A percentile compares a stretch with the other conserved stretches of the same genome.
phyloP scores from a whole-genome alignment of 2,329 filamentous ascomycete genomes.

The Colletotrichum somersetense region DNA sequence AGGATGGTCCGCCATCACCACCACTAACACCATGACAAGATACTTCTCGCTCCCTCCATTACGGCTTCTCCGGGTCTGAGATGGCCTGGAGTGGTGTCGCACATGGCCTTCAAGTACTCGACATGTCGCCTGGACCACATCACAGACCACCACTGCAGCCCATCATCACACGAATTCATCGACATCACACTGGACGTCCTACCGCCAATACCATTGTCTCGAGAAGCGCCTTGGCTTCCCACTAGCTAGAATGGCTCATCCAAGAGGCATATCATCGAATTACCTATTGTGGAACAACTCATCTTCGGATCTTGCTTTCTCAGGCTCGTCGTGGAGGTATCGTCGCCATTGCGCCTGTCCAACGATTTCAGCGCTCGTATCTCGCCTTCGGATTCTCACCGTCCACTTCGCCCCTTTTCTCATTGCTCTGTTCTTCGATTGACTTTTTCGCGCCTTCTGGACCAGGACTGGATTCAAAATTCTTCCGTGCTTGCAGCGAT shows the following conservation, averaged over 20 bases:
- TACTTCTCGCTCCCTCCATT: constrained; percentile 12
- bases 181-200: not conserved
- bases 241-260: not conserved
- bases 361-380: not conserved
- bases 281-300: too few relatives aligned
- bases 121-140: constrained; percentile 17
- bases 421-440: not conserved
- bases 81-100: constrained; percentile 2
- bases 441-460: not conserved
- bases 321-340: not conserved
- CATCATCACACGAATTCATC: constrained; percentile 1
- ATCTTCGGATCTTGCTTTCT: not conserved
- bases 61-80: constrained; percentile 27
- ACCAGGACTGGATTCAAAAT: not conserved
- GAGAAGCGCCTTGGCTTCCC: constrained; percentile 6
- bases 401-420: not conserved
- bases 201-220: not conserved
- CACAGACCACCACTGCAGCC: constrained; percentile 9
- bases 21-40: not conserved
- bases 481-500: not conserved
- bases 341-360: not conserved
- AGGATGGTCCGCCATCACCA: constrained; percentile 3
- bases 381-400: constrained; percentile 20
- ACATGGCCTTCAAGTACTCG: constrained; percentile 7
- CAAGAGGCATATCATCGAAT: not conserved